phyloP scores from a whole-genome alignment of 2,329 filamentous ascomycete species.

The Sporothrix pseudoabietina region DNA sequence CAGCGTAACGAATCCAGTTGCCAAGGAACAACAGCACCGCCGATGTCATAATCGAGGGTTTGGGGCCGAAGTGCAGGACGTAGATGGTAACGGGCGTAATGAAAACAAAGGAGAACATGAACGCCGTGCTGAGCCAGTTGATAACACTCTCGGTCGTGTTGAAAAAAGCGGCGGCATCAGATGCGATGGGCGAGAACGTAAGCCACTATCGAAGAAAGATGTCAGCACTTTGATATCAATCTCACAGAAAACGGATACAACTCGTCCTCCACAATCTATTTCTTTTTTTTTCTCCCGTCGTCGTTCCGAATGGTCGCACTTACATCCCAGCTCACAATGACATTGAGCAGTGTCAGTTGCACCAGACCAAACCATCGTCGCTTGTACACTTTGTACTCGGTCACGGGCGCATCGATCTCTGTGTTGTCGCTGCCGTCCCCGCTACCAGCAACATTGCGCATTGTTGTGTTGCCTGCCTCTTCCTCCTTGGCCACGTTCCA shows the following conservation, averaged over 20 bases:
- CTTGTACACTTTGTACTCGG: conserved; percentile 62
- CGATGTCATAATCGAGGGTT: conserved; percentile 71
- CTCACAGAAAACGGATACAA: too few relatives aligned
- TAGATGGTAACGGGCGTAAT: conserved; percentile 73
- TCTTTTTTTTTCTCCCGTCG: not conserved
- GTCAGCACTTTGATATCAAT: conserved; percentile 4
- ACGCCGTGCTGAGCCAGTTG: conserved; percentile 91
- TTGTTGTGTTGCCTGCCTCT: not conserved
- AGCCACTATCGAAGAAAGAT: conserved; percentile 68
- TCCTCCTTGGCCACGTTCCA: not conserved
- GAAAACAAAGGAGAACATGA: conserved; percentile 80
- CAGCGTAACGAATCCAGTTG: conserved; percentile 89
- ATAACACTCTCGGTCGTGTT: conserved; percentile 71
- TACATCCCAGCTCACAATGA: conserved; percentile 94
- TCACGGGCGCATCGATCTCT: not conserved
- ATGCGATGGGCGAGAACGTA: conserved; percentile 82
- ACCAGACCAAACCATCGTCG: conserved; percentile 84
- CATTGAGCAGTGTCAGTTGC: conserved; percentile 84
- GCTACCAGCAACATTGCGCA: not conserved
- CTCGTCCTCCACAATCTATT: not conserved
- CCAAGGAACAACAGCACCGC: conserved; percentile 75
- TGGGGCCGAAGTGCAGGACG: conserved; percentile 78
- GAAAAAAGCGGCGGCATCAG: conserved; percentile 74
- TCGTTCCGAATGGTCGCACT: conserved; percentile 42
- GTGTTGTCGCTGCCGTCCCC: not conserved